Base-by-base conservation (phyloP, 78 protist species). In the Cavenderia fasciculata region DNA sequence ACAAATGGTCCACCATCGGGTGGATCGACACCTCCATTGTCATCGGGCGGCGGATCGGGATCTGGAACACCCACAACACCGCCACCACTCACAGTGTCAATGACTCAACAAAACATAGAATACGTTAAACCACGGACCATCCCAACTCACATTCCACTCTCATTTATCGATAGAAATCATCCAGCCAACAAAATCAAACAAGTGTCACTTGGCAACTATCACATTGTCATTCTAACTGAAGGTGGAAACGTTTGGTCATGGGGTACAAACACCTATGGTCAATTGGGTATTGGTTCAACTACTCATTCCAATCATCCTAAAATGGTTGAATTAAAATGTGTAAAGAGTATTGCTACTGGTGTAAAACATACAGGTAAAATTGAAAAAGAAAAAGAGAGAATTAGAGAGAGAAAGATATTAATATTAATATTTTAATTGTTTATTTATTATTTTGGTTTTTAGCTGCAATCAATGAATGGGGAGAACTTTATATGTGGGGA, bases 401-500 rank as follows among this genome's bases (percentile, higher is more conserved):
- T n/a, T n/a, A n/a, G n/a, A n/a, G n/a, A n/a, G n/a, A n/a, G n/a
- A n/a, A n/a, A n/a, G n/a, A n/a, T n/a, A n/a, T n/a, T n/a, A n/a
- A n/a, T n/a, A n/a, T n/a, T n/a, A n/a, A n/a, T n/a, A n/a, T n/a
- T n/a, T n/a, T n/a, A n/a, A n/a, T n/a, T n/a, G n/a, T n/a, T n/a
- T n/a, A n/a, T n/a, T n/a, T n/a, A n/a, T n/a, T n/a, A n/a, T n/a
- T n/a, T n/a, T n/a, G n/a, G n/a, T n/a, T n/a, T n/a, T n/a, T n/a
- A n/a, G n/a, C n/a, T n/a, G n/a, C n/a, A n/a, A n/a, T n/a, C 4
- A 73, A 34, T 54, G 90, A 82, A 33, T 82, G 90, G 90, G 90
- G 90, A 38, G 90, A 82, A 44, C 40, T 82, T 18, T 82, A 82
- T 57, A 68, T 68, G 72, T 88, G 94, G 94, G 94, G 94, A 12